phyloP scores from a whole-genome alignment of 805 yeast genomes.

The Torulaspora maleeae region DNA sequence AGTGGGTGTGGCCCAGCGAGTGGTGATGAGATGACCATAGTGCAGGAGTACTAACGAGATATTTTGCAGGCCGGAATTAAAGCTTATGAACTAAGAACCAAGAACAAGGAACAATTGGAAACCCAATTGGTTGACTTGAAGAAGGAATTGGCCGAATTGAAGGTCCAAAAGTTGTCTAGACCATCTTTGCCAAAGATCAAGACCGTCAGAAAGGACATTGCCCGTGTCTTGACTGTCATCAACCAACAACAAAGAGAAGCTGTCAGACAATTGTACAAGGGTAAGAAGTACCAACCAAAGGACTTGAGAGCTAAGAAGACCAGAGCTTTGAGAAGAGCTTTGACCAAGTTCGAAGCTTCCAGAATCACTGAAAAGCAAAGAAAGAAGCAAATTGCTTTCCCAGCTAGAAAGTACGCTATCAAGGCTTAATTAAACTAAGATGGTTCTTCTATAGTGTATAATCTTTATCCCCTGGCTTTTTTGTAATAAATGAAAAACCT shows the following conservation, averaged over 20 bases:
- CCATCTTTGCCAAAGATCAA: conserved; percentile 94
- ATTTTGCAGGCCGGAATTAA: conserved; percentile 71
- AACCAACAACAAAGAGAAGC: conserved; percentile 94
- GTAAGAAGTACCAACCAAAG: conserved; percentile 95
- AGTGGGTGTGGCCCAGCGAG: neutral
- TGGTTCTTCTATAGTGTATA: conserved; percentile 19
- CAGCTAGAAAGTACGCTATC: conserved; percentile 97
- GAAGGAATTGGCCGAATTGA: conserved; percentile 92
- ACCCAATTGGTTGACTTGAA: conserved; percentile 90
- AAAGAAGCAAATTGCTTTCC: conserved; percentile 93
- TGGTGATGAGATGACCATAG: no score
- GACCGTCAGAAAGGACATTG: conserved; percentile 97
- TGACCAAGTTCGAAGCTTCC: conserved; percentile 81
- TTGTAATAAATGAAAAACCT: conserved; percentile 7
- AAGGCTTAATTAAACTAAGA: conserved; percentile 65
- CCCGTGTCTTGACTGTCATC: conserved; percentile 95
- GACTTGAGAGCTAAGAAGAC: conserved; percentile 99
- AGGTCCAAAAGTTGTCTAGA: conserved; percentile 90
- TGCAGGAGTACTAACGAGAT: conserved; percentile 13
- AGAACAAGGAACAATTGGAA: conserved; percentile 95
- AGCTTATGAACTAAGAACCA: conserved; percentile 94
- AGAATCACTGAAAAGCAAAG: conserved; percentile 80
- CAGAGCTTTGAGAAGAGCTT: conserved; percentile 98
- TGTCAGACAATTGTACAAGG: conserved; percentile 91
- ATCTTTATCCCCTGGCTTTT: conserved; percentile 23